Conservation (phyloP, 106 monocot species). For the Agapanthus africanus region DNA sequence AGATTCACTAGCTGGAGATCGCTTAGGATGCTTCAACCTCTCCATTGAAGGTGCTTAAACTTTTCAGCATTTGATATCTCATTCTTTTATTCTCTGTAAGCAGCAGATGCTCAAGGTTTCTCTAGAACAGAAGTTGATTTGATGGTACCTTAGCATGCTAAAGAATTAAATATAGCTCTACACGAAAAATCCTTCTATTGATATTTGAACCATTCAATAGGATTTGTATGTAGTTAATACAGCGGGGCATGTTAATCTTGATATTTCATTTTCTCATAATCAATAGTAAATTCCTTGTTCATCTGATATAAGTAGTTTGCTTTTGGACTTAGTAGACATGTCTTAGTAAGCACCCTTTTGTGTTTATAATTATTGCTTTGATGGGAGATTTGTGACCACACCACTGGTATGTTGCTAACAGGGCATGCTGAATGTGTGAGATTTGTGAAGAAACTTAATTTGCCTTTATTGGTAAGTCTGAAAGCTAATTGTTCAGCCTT, state of each 20-base stretch:
- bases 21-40: constrained; percentile 96
- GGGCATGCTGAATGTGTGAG: constrained; percentile 95
- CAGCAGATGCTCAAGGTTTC: background rate
- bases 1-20: constrained; percentile 97
- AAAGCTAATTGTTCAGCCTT: background rate
- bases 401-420: constrained; percentile 18
- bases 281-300: background rate
- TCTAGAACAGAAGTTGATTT: background rate
- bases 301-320: background rate
- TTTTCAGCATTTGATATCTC: background rate
- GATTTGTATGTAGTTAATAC: background rate
- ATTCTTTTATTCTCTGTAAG: background rate
- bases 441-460: constrained; percentile 89
- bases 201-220: background rate
- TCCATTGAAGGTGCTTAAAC: constrained; percentile 96
- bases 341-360: background rate
- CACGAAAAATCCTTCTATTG: background rate
- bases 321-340: background rate
- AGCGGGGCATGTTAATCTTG: background rate
- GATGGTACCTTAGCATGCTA: background rate
- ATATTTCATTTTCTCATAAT: background rate
- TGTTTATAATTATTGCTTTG: background rate
- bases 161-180: background rate
- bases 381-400: background rate
- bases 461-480: constrained; percentile 76